These are phyloP conservation scores for Acanthamoeba sp. DNA, from an alignment of 208 protist species.

Conservation along the genomic window DNA sequence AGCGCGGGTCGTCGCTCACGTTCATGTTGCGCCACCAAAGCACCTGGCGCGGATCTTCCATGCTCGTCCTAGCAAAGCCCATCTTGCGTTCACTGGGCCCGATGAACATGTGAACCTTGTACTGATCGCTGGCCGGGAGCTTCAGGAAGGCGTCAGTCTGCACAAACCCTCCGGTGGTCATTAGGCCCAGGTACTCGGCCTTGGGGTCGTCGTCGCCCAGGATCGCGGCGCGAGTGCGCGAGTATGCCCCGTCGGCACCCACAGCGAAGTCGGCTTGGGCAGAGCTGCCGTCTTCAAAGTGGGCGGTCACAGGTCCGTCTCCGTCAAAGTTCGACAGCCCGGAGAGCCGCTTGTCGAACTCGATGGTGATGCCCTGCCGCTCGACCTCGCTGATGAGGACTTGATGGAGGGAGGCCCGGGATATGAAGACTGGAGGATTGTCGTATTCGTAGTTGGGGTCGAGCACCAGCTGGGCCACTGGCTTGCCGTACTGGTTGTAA, in stretches of 20 bases:
- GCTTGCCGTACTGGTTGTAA: background rate
- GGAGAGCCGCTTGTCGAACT: conserved; percentile 28
- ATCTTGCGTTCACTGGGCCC: background rate
- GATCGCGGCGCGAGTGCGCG: background rate
- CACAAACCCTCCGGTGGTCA: background rate
- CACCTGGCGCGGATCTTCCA: background rate
- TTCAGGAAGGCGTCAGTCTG: background rate
- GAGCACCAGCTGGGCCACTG: background rate
- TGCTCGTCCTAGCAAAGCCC: background rate
- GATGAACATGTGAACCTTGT: background rate
- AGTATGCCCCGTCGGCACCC: background rate
- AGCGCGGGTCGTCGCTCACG: background rate
- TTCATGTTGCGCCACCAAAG: conserved; percentile 37
- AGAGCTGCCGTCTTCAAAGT: background rate
- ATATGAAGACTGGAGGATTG: background rate
- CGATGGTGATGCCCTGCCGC: background rate
- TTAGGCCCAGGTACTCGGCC: background rate
- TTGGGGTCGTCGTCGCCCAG: conserved; percentile 33
- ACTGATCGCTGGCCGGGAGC: background rate
- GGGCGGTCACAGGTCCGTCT: background rate
- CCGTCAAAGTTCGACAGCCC: background rate
- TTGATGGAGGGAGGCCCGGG: background rate
- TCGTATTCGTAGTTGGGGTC: background rate
- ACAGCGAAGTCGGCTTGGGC: background rate
- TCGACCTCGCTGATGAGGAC: background rate